Evolutionary conservation across 2,329 filamentous ascomycete genomes (phyloP), one percentile per base, ranked within the genome.

Genomic region (Cytospora schulzeri): DNA sequence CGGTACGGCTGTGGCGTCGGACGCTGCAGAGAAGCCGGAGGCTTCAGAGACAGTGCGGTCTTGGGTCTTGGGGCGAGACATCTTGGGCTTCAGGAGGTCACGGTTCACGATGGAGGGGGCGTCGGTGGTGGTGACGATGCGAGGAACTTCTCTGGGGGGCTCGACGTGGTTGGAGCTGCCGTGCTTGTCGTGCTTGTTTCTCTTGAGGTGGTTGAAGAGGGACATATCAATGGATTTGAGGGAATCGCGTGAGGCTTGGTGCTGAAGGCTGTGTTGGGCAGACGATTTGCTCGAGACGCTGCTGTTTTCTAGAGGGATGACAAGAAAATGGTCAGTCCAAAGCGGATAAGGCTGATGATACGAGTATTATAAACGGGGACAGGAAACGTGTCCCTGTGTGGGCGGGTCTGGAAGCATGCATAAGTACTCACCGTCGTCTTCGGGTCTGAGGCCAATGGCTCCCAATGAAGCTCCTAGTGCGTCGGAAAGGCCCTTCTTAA

Each of bases 121-220:
- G 65, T 65, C 62, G 51, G 62, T 67, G 58, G 65, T 67, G 52
- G 65, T 67, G 58, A 67, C 55, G 48, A 67, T 67, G 51, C 65
- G 65, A 29, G 65, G 65, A 19, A 66, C 41, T 45, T 55, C 52
- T 61, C 57, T 62, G 26, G 62, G 56, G 45, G 62, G 62, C 51
- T 65, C 65, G 57, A 61, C 65, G 24, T 62, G 65, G 45, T 62
- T 62, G 55, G 65, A 67, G 55, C 48, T 48, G 28, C 45, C 65
- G 48, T 62, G 59, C 50, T 62, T 62, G 62, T 65, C 63, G 55
- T 62, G 54, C 53, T 64, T 53, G 58, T 60, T 62, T 48, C 65
- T 58, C 57, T 65, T 65, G 58, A 67, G 57, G 58, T 67, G 65
- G 56, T 65, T 65, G 56, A 67, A 62, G 3, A 67, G 60, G 51